Percentiles rank a stretch among this genome's conserved stretches.
Conservation (phyloP, 2,329 filamentous ascomycete species). For the Coccinonectria pachysandricola region DNA sequence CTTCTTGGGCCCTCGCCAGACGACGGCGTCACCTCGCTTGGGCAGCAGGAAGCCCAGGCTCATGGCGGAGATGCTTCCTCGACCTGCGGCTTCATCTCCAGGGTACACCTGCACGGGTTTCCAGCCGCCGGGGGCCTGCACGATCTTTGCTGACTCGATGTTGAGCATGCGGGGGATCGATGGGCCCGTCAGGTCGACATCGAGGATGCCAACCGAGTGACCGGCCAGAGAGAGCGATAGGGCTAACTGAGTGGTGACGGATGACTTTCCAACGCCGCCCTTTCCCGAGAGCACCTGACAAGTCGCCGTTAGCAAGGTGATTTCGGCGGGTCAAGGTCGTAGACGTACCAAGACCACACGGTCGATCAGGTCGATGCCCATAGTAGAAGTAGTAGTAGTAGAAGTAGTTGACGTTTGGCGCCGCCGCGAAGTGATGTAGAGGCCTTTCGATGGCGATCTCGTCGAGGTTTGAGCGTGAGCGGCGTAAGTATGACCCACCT, state of each 20-base stretch:
- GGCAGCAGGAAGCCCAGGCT: conserved; percentile 85
- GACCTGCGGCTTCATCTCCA: conserved; percentile 36
- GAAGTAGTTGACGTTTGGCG: no score
- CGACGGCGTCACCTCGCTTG: conserved; percentile 77
- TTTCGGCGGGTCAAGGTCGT: conserved; percentile 1
- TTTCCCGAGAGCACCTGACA: conserved; percentile 77
- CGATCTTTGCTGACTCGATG: conserved; percentile 81
- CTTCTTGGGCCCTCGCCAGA: conserved; percentile 97
- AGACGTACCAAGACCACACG: conserved; percentile 62
- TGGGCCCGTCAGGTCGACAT: conserved; percentile 91
- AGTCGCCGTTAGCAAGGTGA: conserved; percentile 8
- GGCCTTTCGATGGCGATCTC: no score
- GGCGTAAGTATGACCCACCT: no score
- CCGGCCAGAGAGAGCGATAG: conserved; percentile 78
- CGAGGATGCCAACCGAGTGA: conserved; percentile 85
- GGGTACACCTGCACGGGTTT: conserved; percentile 77
- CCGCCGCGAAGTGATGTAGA: no score
- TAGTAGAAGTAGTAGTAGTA: no score
- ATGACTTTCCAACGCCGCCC: conserved; percentile 96
- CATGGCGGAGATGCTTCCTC: conserved; percentile 71
- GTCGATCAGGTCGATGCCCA: conserved; percentile 49
- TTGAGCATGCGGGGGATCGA: conserved; percentile 93
- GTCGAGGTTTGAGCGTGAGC: no score
- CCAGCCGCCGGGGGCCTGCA: conserved; percentile 86
- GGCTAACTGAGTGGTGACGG: conserved; percentile 91